Conservation (phyloP, 2,329 filamentous ascomycete species). For the Chalara sp. region DNA sequence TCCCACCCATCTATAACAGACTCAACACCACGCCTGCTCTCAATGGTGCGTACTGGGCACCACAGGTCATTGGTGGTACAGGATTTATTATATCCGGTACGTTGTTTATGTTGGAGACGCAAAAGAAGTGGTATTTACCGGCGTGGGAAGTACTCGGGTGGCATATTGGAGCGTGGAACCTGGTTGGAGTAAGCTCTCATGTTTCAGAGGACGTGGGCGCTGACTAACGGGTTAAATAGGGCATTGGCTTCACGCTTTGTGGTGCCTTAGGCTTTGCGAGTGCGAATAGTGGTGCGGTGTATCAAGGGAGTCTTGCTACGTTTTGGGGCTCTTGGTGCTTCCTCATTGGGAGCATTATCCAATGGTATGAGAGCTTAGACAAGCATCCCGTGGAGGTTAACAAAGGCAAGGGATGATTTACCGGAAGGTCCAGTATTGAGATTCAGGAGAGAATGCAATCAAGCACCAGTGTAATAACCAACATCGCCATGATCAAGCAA, state of each 20-base stretch:
- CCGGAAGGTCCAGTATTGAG: too few species aligned
- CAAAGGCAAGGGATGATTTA: too few species aligned
- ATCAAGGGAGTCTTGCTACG: constrained; percentile 42
- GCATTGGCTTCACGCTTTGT: constrained; percentile 54
- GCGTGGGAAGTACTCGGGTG: constrained; percentile 51
- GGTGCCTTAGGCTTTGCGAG: constrained; percentile 47
- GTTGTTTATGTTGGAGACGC: constrained; percentile 62
- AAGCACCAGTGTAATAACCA: too few species aligned
- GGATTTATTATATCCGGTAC: constrained; percentile 53
- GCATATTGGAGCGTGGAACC: constrained; percentile 62
- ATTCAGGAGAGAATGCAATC: too few species aligned
- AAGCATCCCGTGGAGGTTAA: constrained; percentile 38
- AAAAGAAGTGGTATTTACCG: constrained; percentile 55
- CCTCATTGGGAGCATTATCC: constrained; percentile 38
- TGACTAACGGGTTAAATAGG: constrained; percentile 6
- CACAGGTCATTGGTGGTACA: constrained; percentile 53
- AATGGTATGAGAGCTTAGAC: constrained; percentile 41
- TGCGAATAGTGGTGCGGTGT: constrained; percentile 34
- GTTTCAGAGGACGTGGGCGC: neutral
- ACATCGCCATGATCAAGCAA: too few species aligned
- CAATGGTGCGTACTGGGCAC: constrained; percentile 54
- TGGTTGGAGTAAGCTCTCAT: constrained; percentile 39
- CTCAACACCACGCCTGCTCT: constrained; percentile 36
- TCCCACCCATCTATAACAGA: constrained; percentile 47
- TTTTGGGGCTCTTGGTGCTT: constrained; percentile 45